A percentile compares a stretch with the other conserved stretches of the same genome.
phyloP scores from a whole-genome alignment of 139 green algal genomes.

The Picochlorum sp. region DNA sequence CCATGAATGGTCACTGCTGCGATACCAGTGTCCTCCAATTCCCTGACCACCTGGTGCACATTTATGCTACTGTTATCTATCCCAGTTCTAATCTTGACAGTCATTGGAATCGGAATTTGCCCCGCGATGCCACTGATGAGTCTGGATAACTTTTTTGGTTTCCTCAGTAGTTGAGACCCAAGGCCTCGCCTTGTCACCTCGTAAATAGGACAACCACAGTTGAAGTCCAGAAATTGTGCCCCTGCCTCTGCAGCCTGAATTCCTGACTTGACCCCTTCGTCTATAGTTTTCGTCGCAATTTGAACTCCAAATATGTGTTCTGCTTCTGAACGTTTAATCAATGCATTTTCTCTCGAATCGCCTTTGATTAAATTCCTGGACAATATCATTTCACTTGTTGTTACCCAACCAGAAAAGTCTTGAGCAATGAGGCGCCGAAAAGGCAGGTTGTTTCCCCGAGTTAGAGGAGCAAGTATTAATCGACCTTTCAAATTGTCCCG shows the following conservation, averaged over 20 bases:
- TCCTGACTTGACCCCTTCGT: slow-evolving; percentile 51
- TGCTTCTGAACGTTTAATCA: slow-evolving; percentile 6
- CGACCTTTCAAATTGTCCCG: slow-evolving; percentile 27
- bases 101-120: slow-evolving; percentile 57
- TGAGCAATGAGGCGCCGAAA: slow-evolving; percentile 57
- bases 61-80: slow-evolving; percentile 53
- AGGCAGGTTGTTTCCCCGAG: slow-evolving; percentile 53
- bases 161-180: slow-evolving; percentile 64
- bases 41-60: slow-evolving; percentile 35
- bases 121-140: slow-evolving; percentile 61
- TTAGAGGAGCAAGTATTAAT: slow-evolving; percentile 56
- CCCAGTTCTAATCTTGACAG: slow-evolving; percentile 66
- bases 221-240: slow-evolving; percentile 69
- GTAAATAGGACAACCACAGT: slow-evolving; percentile 77
- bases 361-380: slow-evolving; percentile 41
- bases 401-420: slow-evolving; percentile 56
- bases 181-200: slow-evolving; percentile 64
- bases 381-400: slow-evolving; percentile 73
- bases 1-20: slow-evolving; percentile 75
- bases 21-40: slow-evolving; percentile 50
- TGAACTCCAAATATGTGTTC: slow-evolving; percentile 35
- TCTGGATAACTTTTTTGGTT: slow-evolving; percentile 62
- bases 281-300: slow-evolving; percentile 69
- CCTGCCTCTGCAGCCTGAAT: slow-evolving; percentile 46
- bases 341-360: slow-evolving; percentile 10